phyloP scores from a whole-genome alignment of 305 asterid genomes.

The Fraxinus floribunda region DNA sequence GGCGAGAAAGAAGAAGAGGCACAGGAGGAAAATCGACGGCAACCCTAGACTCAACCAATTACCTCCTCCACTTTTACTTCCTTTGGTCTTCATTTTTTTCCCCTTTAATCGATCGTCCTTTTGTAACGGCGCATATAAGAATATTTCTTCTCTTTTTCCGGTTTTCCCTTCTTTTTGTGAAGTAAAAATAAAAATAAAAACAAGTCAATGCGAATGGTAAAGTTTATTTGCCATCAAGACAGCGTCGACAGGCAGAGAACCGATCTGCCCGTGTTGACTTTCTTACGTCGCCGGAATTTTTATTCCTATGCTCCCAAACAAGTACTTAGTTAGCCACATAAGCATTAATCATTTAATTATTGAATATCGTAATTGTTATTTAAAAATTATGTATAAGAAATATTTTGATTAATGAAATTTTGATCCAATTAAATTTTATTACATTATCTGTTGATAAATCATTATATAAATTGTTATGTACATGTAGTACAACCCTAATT shows the following conservation, averaged over 20 bases:
- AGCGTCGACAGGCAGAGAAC: not conserved
- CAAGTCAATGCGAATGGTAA: not conserved
- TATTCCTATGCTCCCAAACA: not conserved
- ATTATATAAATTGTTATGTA: too few relatives aligned
- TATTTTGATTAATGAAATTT: too few relatives aligned
- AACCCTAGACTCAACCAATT: slow-evolving; percentile 42
- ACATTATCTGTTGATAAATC: too few relatives aligned
- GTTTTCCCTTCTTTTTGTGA: not conserved
- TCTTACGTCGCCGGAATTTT: not conserved
- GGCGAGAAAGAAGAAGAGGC: slow-evolving; percentile 80
- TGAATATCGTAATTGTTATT: too few relatives aligned
- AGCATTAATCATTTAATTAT: too few relatives aligned
- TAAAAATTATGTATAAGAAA: too few relatives aligned
- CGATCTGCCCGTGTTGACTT: not conserved
- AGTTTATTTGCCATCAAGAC: not conserved
- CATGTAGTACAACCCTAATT: too few relatives aligned
- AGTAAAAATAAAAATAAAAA: not conserved
- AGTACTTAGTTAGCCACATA: not conserved
- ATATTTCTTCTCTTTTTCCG: not conserved
- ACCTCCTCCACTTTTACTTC: slow-evolving; percentile 40
- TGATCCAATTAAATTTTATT: too few relatives aligned
- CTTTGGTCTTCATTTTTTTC: slow-evolving; percentile 47
- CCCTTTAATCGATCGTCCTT: slow-evolving; percentile 1
- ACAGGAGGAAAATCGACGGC: slow-evolving; percentile 68
- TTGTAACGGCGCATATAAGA: not conserved